A percentile compares a stretch with the other conserved stretches of the same genome.
These are phyloP conservation scores for Camelina neglecta DNA, from an alignment of 345 rosid genomes.

Conservation along the genomic window DNA sequence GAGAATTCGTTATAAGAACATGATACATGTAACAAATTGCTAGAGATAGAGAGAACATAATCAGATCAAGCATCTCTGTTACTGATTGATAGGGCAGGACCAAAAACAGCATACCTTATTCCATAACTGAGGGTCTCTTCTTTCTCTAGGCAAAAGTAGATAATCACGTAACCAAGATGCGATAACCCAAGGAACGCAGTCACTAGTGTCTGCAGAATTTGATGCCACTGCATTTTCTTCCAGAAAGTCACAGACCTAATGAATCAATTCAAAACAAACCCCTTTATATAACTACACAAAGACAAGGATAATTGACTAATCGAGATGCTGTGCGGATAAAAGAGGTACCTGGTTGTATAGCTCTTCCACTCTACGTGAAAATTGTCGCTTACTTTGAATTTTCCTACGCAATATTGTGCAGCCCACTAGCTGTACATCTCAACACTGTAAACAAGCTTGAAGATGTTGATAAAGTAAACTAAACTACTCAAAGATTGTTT, in stretches of 20 bases:
- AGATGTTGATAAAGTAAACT: constrained; percentile 48
- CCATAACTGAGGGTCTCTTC: constrained; percentile 83
- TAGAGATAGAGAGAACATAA: background rate
- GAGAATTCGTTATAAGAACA: background rate
- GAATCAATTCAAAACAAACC: constrained; percentile 8
- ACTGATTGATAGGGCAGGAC: background rate
- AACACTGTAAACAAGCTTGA: constrained; percentile 61
- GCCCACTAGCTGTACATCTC: constrained; percentile 70
- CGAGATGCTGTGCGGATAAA: background rate
- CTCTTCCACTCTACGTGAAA: constrained; percentile 67
- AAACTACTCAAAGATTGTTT: constrained; percentile 43
- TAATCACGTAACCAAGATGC: constrained; percentile 85
- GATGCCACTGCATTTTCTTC: constrained; percentile 83
- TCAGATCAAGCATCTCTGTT: constrained; percentile 6
- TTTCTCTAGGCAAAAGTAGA: constrained; percentile 83
- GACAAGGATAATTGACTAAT: constrained; percentile 3
- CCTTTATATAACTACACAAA: background rate
- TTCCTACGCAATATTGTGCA: constrained; percentile 52
- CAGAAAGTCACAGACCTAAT: constrained; percentile 80
- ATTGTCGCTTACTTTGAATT: constrained; percentile 48
- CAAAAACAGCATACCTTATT: constrained; percentile 57
- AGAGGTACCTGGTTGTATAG: constrained; percentile 70
- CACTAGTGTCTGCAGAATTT: constrained; percentile 48
- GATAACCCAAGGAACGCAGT: constrained; percentile 80
- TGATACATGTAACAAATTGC: background rate